Percentiles rank a stretch among this genome's conserved stretches.
Evolutionary conservation across 139 green algal species (phyloP).

Genomic region (Trebouxia sp.): DNA sequence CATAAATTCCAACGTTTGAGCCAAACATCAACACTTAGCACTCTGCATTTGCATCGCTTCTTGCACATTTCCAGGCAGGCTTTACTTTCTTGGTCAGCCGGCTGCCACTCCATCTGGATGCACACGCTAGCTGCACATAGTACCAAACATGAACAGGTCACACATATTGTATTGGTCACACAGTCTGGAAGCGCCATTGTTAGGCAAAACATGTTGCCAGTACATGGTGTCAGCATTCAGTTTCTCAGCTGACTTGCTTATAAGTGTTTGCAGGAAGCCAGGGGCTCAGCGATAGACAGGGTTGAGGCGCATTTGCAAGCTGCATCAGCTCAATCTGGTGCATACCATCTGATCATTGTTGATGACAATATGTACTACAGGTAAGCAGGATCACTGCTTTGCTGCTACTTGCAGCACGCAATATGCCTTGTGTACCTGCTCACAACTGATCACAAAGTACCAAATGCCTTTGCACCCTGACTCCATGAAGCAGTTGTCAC

Average conservation of each 20-base stretch:
- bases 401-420: background rate
- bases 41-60: too few relatives aligned
- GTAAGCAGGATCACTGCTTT: background rate
- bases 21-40: too few relatives aligned
- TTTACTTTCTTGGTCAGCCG: too few relatives aligned
- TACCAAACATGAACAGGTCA: too few relatives aligned
- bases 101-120: too few relatives aligned
- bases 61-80: too few relatives aligned
- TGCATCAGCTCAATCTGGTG: background rate
- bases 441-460: background rate
- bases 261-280: background rate
- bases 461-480: background rate
- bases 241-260: background rate
- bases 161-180: too few relatives aligned
- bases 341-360: background rate
- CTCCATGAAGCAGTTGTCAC: too few relatives aligned
- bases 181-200: background rate
- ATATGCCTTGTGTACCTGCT: background rate
- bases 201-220: background rate
- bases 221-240: background rate
- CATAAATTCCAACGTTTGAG: too few relatives aligned
- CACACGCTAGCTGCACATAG: too few relatives aligned
- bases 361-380: slow-evolving; percentile 17
- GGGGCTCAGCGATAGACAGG: background rate
- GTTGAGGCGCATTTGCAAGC: background rate